Evolutionary conservation across 1,284 basidiomycete species (phyloP).

Genomic region (Exobasidium cylindrosporum): DNA sequence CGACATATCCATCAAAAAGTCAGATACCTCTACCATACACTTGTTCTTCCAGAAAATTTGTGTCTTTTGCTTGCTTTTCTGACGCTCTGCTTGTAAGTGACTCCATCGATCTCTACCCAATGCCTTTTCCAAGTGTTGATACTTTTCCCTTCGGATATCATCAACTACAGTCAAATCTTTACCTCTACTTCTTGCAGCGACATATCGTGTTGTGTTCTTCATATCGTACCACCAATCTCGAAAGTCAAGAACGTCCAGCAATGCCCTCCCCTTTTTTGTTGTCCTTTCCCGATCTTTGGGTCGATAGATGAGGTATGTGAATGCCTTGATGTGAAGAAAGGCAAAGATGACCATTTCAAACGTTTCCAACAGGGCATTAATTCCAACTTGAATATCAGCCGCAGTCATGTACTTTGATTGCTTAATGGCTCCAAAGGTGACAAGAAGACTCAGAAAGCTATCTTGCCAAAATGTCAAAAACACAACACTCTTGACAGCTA

Average conservation of each 20-base stretch:
- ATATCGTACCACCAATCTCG: conserved; percentile 45
- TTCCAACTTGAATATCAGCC: conserved; percentile 70
- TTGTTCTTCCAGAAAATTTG: conserved; percentile 8
- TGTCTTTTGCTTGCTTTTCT: neutral
- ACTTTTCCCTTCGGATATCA: conserved; percentile 35
- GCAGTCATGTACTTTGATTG: conserved; percentile 65
- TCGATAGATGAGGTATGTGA: conserved; percentile 67
- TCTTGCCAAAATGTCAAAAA: conserved; percentile 79
- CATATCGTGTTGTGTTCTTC: conserved; percentile 32
- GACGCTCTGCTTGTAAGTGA: conserved; percentile 25
- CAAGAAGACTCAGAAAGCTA: conserved; percentile 65
- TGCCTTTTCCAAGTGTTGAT: conserved; percentile 33
- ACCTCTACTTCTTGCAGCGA: conserved; percentile 30
- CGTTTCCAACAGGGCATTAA: conserved; percentile 68
- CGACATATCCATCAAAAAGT: neutral
- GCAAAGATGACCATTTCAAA: conserved; percentile 68
- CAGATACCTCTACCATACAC: neutral
- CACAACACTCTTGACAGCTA: conserved; percentile 71
- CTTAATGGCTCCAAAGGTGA: conserved; percentile 66
- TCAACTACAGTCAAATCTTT: conserved; percentile 32
- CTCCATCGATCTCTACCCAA: conserved; percentile 28
- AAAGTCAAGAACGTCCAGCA: conserved; percentile 40
- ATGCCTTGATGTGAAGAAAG: conserved; percentile 71
- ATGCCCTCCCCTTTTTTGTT: conserved; percentile 23
- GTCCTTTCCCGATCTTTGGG: conserved; percentile 31